Evolutionary conservation across 2,329 filamentous ascomycete genomes (phyloP).

Genomic region (Aspergillus sp.): DNA sequence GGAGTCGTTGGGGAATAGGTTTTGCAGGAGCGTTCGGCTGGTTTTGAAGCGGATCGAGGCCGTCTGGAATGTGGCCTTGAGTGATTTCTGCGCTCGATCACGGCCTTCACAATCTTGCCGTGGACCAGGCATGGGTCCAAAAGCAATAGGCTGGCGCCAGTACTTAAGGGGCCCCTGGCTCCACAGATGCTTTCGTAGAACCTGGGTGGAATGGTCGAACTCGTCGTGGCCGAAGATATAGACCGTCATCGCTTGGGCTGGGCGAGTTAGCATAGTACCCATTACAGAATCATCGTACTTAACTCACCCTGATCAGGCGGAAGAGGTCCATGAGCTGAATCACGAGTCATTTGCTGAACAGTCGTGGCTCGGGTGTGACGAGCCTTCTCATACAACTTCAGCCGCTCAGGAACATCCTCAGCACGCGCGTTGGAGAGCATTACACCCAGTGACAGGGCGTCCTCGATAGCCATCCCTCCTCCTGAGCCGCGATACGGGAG

Average conservation of each 20-base stretch:
- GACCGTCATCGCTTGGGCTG: constrained; percentile 18
- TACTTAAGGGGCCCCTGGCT: constrained; percentile 41
- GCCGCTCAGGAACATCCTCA: constrained; percentile 52
- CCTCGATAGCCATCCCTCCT: constrained; percentile 64
- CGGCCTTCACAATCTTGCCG: constrained; percentile 32
- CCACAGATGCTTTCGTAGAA: constrained; percentile 47
- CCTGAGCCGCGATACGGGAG: constrained; percentile 63
- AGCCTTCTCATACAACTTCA: constrained; percentile 59
- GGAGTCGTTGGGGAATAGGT: constrained; percentile 43
- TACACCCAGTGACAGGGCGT: constrained; percentile 58
- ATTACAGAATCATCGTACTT: neutral
- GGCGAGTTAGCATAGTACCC: neutral
- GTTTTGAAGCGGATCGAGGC: constrained; percentile 52
- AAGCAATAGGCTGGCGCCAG: constrained; percentile 47
- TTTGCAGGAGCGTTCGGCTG: constrained; percentile 49
- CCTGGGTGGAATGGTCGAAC: constrained; percentile 52
- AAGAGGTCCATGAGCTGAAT: constrained; percentile 30
- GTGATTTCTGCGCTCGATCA: constrained; percentile 20
- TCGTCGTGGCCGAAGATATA: constrained; percentile 61
- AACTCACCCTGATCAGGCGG: constrained; percentile 14
- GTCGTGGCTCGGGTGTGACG: constrained; percentile 56
- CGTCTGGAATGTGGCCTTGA: constrained; percentile 42
- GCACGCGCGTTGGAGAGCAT: constrained; percentile 50
- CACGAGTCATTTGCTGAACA: constrained; percentile 56
- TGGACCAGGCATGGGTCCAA: constrained; percentile 48